Base-by-base conservation (phyloP, 805 yeast genomes). In the Pichia exigua region DNA sequence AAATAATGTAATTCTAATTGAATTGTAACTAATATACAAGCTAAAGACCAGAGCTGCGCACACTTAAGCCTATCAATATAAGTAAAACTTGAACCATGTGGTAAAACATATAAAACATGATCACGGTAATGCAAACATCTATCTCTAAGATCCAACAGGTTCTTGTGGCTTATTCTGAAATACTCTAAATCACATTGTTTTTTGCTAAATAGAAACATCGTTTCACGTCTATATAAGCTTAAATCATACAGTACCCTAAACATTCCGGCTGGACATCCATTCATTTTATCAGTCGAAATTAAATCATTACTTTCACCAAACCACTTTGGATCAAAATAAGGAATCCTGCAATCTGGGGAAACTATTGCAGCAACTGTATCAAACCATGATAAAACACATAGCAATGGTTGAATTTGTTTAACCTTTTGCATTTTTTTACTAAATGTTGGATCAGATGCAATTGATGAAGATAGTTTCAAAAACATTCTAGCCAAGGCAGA, bases 231-330 rank as follows among this genome's bases (percentile, higher is more conserved):
- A 20, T 21, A 51, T 12, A 44, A 12, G 28, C 46, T 13, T 18
- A 51, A 28, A 48, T 51, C 54, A 20, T 44, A 51, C 2, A 79
- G 67, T 5, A 77, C 72, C 18, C 64, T 61, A 59, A 79, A 79
- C 1, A 79, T 73, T 53, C 78, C 82, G 4, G 81, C 82, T 0
- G 84, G 83, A 55, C 84, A 79, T 1, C 83, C 84, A 75, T 76
- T 77, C 74, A 79, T 71, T 50, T 70, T 71, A 7, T 77, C 70
- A 0, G 82, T 77, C 18, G 82, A 77, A 5, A 75, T 68, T 12
- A 60, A 59, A 51, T 71, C 74, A 27, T 62, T 57, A 48, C 65
- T 68, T 10, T 69, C 64, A 2, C 83, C 83, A 56, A 76, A 78
- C 81, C 82, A 79, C 20, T 64, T 70, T 11, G 77, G 74, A 28